phyloP scores from a whole-genome alignment of 176 grass and related monocot genomes.

The Carex kokanica region DNA sequence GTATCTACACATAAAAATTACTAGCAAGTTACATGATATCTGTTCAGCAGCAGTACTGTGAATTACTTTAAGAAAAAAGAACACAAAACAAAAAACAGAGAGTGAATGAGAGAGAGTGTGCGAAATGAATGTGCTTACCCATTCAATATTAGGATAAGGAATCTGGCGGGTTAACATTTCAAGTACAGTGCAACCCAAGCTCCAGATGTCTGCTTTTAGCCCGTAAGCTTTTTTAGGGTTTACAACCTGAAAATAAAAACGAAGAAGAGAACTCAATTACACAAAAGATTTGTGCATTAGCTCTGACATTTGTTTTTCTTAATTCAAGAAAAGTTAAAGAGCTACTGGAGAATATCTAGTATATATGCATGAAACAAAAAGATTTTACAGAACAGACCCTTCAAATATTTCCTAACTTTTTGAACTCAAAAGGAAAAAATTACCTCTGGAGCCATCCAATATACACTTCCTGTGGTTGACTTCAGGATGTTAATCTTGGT shows the following conservation, averaged over 20 bases:
- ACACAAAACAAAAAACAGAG: background rate
- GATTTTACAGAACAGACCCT: background rate
- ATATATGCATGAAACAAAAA: background rate
- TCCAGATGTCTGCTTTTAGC: conserved; percentile 74
- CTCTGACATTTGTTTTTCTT: background rate
- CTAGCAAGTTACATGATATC: background rate
- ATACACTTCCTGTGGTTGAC: conserved; percentile 90
- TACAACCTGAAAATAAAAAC: conserved; percentile 49
- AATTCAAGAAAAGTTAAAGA: background rate
- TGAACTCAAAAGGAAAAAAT: conserved; percentile 7
- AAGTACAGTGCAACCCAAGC: conserved; percentile 81
- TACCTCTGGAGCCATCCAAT: conserved; percentile 99
- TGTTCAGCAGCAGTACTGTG: background rate
- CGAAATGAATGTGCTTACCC: conserved; percentile 38
- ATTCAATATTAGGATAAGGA: conserved; percentile 71
- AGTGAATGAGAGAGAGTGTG: background rate
- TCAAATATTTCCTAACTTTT: background rate
- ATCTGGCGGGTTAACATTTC: conserved; percentile 82
- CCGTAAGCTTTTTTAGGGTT: conserved; percentile 72
- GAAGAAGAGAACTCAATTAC: background rate
- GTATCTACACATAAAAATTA: conserved; percentile 44
- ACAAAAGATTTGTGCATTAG: background rate
- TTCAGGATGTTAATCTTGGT: conserved; percentile 77
- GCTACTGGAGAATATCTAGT: background rate
- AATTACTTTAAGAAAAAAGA: background rate